phyloP scores from a whole-genome alignment of 306 rosid genomes.

The Delonix regia region DNA sequence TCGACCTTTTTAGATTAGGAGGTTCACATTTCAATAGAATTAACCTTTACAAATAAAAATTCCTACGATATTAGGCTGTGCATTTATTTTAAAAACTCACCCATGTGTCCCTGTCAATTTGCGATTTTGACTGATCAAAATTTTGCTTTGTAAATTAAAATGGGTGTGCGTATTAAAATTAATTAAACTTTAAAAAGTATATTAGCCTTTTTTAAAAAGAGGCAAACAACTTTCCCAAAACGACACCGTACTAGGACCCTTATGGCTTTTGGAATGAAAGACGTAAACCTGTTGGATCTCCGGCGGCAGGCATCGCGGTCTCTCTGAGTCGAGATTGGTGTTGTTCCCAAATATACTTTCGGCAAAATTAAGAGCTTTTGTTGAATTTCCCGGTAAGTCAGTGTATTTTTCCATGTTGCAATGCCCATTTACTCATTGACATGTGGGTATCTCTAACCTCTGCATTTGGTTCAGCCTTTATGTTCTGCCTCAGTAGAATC shows the following conservation, averaged over 20 bases:
- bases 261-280: neutral
- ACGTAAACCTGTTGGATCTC: neutral
- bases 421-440: neutral
- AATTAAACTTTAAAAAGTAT: too few relatives aligned
- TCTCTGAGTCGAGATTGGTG: neutral
- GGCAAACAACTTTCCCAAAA: neutral
- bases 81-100: too few relatives aligned
- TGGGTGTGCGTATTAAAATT: too few relatives aligned
- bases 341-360: neutral
- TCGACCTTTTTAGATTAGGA: neutral
- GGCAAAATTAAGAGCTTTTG: neutral
- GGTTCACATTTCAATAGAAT: neutral
- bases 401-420: neutral
- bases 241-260: neutral
- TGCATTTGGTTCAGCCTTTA: conserved; percentile 40
- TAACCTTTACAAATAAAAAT: too few relatives aligned
- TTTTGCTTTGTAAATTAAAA: too few relatives aligned
- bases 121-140: too few relatives aligned
- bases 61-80: too few relatives aligned
- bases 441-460: neutral
- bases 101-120: too few relatives aligned
- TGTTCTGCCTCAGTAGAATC: conserved; percentile 75
- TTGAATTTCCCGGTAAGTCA: neutral
- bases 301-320: neutral
- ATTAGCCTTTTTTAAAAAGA: too few relatives aligned